Conservation (phyloP, 2,329 filamentous ascomycete genomes). For the Claviceps pusilla region DNA sequence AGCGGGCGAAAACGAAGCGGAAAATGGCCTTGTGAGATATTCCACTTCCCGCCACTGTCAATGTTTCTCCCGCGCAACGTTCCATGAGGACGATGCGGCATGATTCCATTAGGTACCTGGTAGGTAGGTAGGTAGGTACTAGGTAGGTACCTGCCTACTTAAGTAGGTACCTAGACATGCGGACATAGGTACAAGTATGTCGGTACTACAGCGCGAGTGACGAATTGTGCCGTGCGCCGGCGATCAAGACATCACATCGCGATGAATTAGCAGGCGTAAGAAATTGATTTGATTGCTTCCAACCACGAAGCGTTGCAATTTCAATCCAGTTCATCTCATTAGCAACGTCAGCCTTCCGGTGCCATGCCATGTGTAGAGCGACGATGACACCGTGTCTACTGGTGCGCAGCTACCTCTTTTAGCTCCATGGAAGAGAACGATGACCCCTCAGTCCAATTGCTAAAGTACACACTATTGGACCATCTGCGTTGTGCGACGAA, state of each 20-base stretch:
- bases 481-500: not conserved
- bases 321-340: not conserved
- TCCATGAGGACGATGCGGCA: not conserved
- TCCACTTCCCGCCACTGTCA: not conserved
- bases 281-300: not conserved
- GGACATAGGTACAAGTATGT: too few species aligned
- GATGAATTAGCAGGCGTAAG: not conserved
- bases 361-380: too few species aligned
- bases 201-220: not conserved
- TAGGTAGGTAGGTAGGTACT: too few species aligned
- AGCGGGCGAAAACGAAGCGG: not conserved
- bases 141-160: too few species aligned
- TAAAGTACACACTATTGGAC: not conserved
- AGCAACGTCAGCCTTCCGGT: too few species aligned
- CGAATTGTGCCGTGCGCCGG: not conserved
- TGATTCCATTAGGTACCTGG: too few species aligned
- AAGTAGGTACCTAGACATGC: too few species aligned
- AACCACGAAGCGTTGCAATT: not conserved
- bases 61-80: not conserved
- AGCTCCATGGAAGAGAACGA: not conserved
- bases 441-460: not conserved
- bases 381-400: not conserved
- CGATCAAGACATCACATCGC: not conserved
- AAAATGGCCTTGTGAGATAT: not conserved
- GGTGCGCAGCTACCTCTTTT: not conserved